Conservation (phyloP, 768 basidiomycete species). For the Hygrocybe coccinea region DNA sequence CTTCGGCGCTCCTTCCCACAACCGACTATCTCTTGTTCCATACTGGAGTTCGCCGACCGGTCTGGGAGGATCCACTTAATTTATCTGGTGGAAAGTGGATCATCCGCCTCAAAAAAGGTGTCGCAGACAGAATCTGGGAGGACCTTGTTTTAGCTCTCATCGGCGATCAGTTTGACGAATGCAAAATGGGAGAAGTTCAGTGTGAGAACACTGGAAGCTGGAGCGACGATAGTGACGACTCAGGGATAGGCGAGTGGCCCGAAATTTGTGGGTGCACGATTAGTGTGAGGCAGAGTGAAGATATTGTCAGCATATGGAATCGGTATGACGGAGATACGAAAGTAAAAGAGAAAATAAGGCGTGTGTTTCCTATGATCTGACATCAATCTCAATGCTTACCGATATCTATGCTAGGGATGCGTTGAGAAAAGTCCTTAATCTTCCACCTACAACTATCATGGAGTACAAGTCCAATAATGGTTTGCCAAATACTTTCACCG, state of each 20-base stretch:
- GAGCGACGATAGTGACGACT: slow-evolving; percentile 36
- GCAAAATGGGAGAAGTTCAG: slow-evolving; percentile 39
- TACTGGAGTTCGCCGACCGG: slow-evolving; percentile 74
- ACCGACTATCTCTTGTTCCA: slow-evolving; percentile 96
- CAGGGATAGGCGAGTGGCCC: slow-evolving; percentile 50
- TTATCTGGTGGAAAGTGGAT: slow-evolving; percentile 91
- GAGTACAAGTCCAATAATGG: slow-evolving; percentile 96
- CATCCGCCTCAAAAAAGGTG: slow-evolving; percentile 83
- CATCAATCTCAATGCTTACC: slow-evolving; percentile 5
- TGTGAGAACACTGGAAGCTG: slow-evolving; percentile 22
- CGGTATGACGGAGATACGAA: slow-evolving; percentile 71
- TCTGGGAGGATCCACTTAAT: slow-evolving; percentile 96
- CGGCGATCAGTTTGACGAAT: slow-evolving; percentile 85
- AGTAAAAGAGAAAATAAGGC: slow-evolving; percentile 80
- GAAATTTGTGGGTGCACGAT: slow-evolving; percentile 95
- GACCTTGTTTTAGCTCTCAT: slow-evolving; percentile 80
- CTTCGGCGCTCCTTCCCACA: slow-evolving; percentile 78
- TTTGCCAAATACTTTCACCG: slow-evolving; percentile 25
- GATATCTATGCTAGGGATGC: slow-evolving; percentile 54
- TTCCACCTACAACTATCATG: slow-evolving; percentile 76
- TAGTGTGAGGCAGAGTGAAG: slow-evolving; percentile 88
- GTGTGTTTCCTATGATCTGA: slow-evolving; percentile 24
- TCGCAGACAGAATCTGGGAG: slow-evolving; percentile 90
- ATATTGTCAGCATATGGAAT: slow-evolving; percentile 93
- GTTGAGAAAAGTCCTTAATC: slow-evolving; percentile 66